Evolutionary conservation across 768 basidiomycete species (phyloP).

Genomic region (Russula dissimulans): DNA sequence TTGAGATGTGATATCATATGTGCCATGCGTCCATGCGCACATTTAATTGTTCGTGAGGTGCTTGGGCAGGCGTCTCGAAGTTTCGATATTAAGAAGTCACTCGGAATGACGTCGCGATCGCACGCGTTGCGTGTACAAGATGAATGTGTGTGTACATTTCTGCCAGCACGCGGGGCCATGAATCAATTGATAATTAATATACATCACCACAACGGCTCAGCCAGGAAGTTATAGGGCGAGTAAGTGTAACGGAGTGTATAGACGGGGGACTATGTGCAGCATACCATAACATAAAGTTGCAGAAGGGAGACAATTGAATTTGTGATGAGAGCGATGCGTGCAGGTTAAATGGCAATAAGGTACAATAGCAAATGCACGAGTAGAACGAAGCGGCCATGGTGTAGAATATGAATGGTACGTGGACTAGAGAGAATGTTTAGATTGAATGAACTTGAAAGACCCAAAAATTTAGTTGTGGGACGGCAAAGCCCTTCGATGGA

Average conservation of each 20-base stretch:
- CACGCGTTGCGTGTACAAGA: conserved; percentile 2
- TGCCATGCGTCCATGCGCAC: neutral
- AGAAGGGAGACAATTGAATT: conserved; percentile 1
- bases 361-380: conserved; percentile 7
- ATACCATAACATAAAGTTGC: conserved; percentile 17
- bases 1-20: neutral
- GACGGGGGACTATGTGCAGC: conserved; percentile 16
- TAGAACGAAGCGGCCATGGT: conserved; percentile 5
- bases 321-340: conserved; percentile 10
- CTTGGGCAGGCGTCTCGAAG: neutral
- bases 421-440: neutral
- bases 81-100: neutral
- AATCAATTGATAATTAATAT: conserved; percentile 14
- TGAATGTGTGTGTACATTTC: conserved; percentile 4
- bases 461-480: neutral
- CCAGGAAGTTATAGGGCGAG: conserved; percentile 12
- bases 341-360: conserved; percentile 13
- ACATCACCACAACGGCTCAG: conserved; percentile 13
- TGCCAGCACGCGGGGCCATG: conserved; percentile 5
- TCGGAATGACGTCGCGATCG: conserved; percentile 3
- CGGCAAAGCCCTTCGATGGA: neutral
- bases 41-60: neutral
- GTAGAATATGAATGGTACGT: conserved; percentile 7
- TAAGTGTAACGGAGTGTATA: conserved; percentile 15
- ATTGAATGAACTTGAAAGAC: neutral